A percentile compares a stretch with the other conserved stretches of the same genome.
Conservation (phyloP, 2,329 filamentous ascomycete genomes). For the Chaetomium sp. region DNA sequence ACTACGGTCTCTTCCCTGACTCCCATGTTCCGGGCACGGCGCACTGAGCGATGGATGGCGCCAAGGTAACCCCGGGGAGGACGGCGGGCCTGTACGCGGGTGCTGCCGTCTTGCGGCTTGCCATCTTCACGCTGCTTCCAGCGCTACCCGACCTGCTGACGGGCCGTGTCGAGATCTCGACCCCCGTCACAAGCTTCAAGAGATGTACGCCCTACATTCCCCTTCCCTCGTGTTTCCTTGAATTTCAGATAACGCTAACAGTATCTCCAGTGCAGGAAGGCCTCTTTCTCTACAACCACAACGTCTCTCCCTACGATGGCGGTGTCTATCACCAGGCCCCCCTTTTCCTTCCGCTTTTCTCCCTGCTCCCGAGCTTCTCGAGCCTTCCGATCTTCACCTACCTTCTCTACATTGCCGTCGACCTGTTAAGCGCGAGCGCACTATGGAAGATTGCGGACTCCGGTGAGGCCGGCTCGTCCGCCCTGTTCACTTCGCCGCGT, state of each 20-base stretch:
- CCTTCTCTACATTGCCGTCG: conserved; percentile 72
- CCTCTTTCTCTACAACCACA: conserved; percentile 89
- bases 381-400: conserved; percentile 66
- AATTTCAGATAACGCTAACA: not conserved
- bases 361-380: conserved; percentile 67
- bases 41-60: conserved; percentile 29
- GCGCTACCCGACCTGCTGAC: conserved; percentile 78
- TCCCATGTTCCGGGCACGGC: conserved; percentile 21
- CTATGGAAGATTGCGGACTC: conserved; percentile 75
- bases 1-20: conserved; percentile 2
- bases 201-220: conserved; percentile 56
- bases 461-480: conserved; percentile 67
- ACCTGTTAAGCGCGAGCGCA: conserved; percentile 75
- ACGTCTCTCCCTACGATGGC: conserved; percentile 94
- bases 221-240: not conserved
- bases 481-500: conserved; percentile 70
- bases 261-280: conserved; percentile 75
- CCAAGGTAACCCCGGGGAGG: conserved; percentile 34
- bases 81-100: conserved; percentile 64
- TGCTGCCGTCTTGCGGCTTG: conserved; percentile 70
- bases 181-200: conserved; percentile 96
- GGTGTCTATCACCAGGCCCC: conserved; percentile 80
- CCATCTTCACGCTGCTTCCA: conserved; percentile 76
- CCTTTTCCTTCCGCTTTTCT: conserved; percentile 84
- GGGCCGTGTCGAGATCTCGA: conserved; percentile 91